These are phyloP conservation scores for Lachancea sp. DNA, from an alignment of 805 yeast genomes.

Conservation along the genomic window DNA sequence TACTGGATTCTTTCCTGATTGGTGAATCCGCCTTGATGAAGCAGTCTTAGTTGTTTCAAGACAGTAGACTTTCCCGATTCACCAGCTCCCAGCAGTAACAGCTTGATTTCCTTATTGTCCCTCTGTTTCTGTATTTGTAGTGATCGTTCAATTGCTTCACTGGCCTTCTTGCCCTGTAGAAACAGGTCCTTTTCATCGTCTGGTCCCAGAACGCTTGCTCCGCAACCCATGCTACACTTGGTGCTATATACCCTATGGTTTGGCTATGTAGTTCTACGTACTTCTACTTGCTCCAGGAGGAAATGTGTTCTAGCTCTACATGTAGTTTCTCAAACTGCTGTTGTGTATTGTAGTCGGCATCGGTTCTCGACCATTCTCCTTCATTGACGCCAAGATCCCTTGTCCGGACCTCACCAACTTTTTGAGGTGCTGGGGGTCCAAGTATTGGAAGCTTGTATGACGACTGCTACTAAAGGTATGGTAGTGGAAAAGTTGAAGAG, in stretches of 20 bases:
- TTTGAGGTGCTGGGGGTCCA: not conserved
- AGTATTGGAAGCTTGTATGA: not conserved
- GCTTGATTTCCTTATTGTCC: slow-evolving; percentile 56
- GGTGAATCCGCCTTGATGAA: slow-evolving; percentile 82
- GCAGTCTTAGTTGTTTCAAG: slow-evolving; percentile 74
- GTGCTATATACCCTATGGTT: too few species aligned
- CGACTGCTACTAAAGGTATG: too few species aligned
- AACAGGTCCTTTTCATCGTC: slow-evolving; percentile 47
- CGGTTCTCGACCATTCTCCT: not conserved
- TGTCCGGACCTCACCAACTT: slow-evolving; percentile 2
- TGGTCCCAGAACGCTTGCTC: slow-evolving; percentile 41
- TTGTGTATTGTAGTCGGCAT: not conserved
- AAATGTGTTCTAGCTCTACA: too few species aligned
- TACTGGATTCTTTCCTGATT: slow-evolving; percentile 74
- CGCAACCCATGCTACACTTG: slow-evolving; percentile 88
- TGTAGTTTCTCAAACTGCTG: too few species aligned
- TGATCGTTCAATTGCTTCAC: slow-evolving; percentile 60
- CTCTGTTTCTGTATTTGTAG: slow-evolving; percentile 46
- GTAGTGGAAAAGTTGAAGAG: too few species aligned
- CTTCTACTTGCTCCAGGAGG: too few species aligned
- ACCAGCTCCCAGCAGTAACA: slow-evolving; percentile 86
- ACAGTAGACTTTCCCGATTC: slow-evolving; percentile 94
- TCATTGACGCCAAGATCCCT: not conserved
- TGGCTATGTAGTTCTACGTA: too few species aligned
- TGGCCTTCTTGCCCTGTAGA: slow-evolving; percentile 45